Evolutionary conservation across 2,329 filamentous ascomycete genomes (phyloP).

Genomic region (Sporothrix brasiliensis): DNA sequence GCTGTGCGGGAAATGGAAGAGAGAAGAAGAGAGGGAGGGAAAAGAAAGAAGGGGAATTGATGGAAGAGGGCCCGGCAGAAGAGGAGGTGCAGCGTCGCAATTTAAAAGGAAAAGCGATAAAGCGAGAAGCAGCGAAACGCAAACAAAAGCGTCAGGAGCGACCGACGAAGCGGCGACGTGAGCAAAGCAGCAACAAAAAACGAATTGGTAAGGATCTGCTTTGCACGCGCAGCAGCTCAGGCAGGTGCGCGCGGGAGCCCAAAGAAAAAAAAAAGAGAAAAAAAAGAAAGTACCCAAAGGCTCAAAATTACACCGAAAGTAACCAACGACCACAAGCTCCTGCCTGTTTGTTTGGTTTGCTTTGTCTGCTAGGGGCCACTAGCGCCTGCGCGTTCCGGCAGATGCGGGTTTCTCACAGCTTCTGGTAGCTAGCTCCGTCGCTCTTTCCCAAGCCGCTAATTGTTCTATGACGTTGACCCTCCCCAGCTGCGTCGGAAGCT

Average conservation of each 20-base stretch:
- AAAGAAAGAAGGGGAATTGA: not conserved
- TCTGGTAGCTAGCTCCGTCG: constrained; percentile 1
- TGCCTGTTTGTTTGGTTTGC: constrained; percentile 16
- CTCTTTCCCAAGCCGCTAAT: constrained; percentile 7
- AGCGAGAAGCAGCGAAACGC: not conserved
- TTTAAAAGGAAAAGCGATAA: constrained; percentile 28
- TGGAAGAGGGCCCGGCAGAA: not conserved
- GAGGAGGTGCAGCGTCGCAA: constrained; percentile 25
- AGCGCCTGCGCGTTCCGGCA: constrained; percentile 27
- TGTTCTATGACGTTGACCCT: constrained; percentile 34
- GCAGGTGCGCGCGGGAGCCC: constrained; percentile 4
- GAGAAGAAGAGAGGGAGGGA: not conserved
- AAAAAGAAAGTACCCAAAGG: not conserved
- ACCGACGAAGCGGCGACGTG: constrained; percentile 24
- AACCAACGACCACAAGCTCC: constrained; percentile 4
- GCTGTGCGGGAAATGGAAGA: constrained; percentile 19
- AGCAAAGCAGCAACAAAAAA: constrained; percentile 12
- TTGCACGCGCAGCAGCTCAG: not conserved
- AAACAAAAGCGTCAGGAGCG: constrained; percentile 17
- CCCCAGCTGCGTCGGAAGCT: constrained; percentile 12
- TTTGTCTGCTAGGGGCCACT: constrained; percentile 21
- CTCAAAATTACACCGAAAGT: not conserved
- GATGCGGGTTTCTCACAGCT: constrained; percentile 15
- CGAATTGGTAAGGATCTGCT: constrained; percentile 13
- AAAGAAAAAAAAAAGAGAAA: no score